Base-by-base conservation (phyloP, 108 stramenopile species). In the Pseudonitzschia multiseries region DNA sequence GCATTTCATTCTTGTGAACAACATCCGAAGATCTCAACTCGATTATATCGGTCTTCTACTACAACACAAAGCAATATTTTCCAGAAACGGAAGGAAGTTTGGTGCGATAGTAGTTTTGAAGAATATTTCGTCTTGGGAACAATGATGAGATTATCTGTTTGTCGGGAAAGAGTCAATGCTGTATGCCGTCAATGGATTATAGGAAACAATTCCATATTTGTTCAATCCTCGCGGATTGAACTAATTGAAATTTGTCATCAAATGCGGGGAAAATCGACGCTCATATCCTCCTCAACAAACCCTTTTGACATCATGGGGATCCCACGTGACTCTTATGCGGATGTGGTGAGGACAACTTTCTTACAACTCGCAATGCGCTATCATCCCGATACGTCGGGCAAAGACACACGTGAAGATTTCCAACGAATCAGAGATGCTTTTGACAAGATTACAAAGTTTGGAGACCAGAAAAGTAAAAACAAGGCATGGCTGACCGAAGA, bases 341-440 rank as follows among this genome's bases (percentile, higher is more conserved):
- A 65, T 40, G 33, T 33, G 8, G 64, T 65, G 40, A 65, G 41
- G 20, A 40, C 40, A 9, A 41, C 33, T 13, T 65, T 65, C 41
- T 40, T 65, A 33, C 64, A 41, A 21, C 41, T 65, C n/a, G 64
- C 64, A 3, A 33, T 65, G 64, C 31, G 64, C 9, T 43, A 65
- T 65, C 64, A 65, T 20, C 64, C 64, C 64, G 64, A 65, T 1
- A 65, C 64, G 41, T 65, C 64, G 31, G 33, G 33, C 32, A 41
- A 24, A 43, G 64, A 65, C 21, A 65, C 64, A 24, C 29, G 57
- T 27, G 57, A 59, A 0, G 26, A 59, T 4, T 65, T 65, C 41
- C 26, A 24, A 20, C 17, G 21, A 65, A 65, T 65, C 15, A 10
- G 64, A 65, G 40, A 65, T 33, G 64, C 64, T 9, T 65, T 65